A percentile compares a stretch with the other conserved stretches of the same genome.
Evolutionary conservation across 2,329 filamentous ascomycete genomes (phyloP).

Genomic region (Aureobasidium lini): DNA sequence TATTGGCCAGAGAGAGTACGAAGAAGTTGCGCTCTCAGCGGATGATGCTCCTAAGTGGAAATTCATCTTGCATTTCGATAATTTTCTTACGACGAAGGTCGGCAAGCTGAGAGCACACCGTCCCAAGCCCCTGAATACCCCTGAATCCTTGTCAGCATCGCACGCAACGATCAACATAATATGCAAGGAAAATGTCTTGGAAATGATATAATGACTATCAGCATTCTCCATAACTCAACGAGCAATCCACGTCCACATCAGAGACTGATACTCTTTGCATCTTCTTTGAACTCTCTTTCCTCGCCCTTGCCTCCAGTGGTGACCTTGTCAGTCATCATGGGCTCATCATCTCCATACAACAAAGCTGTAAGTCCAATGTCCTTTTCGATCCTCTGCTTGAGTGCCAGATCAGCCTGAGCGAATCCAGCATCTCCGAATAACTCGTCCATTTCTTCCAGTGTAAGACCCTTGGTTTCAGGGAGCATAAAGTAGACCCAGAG

Average conservation of each 20-base stretch:
- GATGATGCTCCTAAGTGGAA: too few relatives aligned
- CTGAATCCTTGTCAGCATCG: too few relatives aligned
- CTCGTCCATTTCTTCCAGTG: slow-evolving; percentile 24
- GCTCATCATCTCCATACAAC: slow-evolving; percentile 15
- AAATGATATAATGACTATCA: too few relatives aligned
- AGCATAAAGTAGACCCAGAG: slow-evolving; percentile 21
- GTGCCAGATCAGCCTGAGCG: slow-evolving; percentile 16
- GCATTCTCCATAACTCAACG: too few relatives aligned
- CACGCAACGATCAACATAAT: too few relatives aligned
- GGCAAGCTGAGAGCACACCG: too few relatives aligned
- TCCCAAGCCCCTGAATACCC: too few relatives aligned
- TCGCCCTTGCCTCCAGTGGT: neutral
- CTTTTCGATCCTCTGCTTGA: slow-evolving; percentile 17
- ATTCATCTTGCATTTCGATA: too few relatives aligned
- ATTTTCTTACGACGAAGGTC: too few relatives aligned
- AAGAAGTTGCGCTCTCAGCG: too few relatives aligned
- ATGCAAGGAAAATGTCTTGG: too few relatives aligned
- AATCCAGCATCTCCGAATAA: slow-evolving; percentile 28
- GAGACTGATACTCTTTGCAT: neutral
- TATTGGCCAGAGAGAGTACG: too few relatives aligned
- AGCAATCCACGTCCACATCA: neutral
- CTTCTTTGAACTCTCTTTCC: slow-evolving; percentile 4
- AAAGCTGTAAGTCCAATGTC: slow-evolving; percentile 18
- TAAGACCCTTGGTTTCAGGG: slow-evolving; percentile 23
- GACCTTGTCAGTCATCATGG: neutral